Conservation (phyloP, 1,139 yeast species). For the Debaryomyces subglobosus region DNA sequence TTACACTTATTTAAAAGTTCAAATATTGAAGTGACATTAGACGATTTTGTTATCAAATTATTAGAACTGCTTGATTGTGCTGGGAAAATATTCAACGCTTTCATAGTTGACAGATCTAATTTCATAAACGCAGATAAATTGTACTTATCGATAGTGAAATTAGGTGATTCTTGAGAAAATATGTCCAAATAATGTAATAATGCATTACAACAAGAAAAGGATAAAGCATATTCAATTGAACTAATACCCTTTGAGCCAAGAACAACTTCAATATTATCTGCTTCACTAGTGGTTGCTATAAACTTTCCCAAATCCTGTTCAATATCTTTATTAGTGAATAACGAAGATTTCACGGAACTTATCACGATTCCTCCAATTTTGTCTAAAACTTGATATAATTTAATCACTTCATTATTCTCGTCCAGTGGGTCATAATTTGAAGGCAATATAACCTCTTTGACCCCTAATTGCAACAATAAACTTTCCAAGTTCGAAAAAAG, state of each 20-base stretch:
- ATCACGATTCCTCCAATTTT: conserved; percentile 72
- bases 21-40: conserved; percentile 57
- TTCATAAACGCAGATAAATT: conserved; percentile 80
- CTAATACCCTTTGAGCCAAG: conserved; percentile 63
- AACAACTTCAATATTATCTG: conserved; percentile 47
- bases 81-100: conserved; percentile 87
- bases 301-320: conserved; percentile 75
- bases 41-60: conserved; percentile 46
- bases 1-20: conserved; percentile 88
- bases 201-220: conserved; percentile 60
- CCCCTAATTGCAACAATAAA: conserved; percentile 82
- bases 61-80: conserved; percentile 34
- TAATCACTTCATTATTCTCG: conserved; percentile 45
- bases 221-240: conserved; percentile 33
- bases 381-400: conserved; percentile 64
- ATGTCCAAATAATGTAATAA: conserved; percentile 66
- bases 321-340: conserved; percentile 62
- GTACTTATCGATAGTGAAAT: conserved; percentile 63
- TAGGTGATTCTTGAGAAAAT: conserved; percentile 49
- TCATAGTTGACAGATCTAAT: conserved; percentile 85
- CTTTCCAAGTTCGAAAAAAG: conserved; percentile 85
- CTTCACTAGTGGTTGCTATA: conserved; percentile 45
- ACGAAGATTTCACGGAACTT: conserved; percentile 58
- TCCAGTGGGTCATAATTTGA: conserved; percentile 38
- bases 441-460: conserved; percentile 78